Percentiles rank a stretch among this genome's conserved stretches.
Evolutionary conservation across 2,329 filamentous ascomycete genomes (phyloP).

Genomic region (Xylaria sp.): DNA sequence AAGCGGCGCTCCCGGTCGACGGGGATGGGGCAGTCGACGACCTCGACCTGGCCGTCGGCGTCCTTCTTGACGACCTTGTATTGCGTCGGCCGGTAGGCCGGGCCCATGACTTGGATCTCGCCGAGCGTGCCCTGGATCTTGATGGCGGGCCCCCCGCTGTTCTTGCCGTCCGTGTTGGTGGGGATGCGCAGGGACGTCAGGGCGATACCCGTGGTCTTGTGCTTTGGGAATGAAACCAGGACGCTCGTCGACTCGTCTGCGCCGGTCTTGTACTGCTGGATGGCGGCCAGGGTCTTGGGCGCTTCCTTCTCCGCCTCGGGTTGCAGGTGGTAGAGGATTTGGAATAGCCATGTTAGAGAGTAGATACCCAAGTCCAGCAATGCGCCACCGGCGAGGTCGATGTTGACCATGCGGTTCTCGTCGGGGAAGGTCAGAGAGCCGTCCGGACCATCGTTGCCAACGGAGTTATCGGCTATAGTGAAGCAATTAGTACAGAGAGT

Average conservation of each 20-base stretch:
- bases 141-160: conserved; percentile 72
- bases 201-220: conserved; percentile 77
- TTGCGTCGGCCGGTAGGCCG: conserved; percentile 74
- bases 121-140: conserved; percentile 84
- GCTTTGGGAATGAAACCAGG: conserved; percentile 77
- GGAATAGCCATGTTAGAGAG: conserved; percentile 89
- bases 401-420: conserved; percentile 82
- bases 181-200: conserved; percentile 72
- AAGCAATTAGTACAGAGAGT: conserved; percentile 19
- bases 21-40: conserved; percentile 65
- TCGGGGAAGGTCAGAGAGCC: conserved; percentile 67
- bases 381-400: conserved; percentile 82
- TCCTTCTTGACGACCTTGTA: conserved; percentile 71
- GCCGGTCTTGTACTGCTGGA: conserved; percentile 79
- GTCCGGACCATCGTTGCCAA: conserved; percentile 68
- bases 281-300: conserved; percentile 74
- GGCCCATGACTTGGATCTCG: conserved; percentile 82
- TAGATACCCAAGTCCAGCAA: conserved; percentile 90
- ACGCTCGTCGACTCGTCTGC: conserved; percentile 83
- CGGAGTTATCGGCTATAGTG: conserved; percentile 66
- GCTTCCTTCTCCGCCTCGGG: conserved; percentile 72
- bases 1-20: conserved; percentile 60
- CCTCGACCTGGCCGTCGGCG: conserved; percentile 59
- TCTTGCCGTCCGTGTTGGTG: conserved; percentile 70
- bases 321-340: conserved; percentile 85